These are phyloP conservation scores for Sarcodon sp. DNA, from an alignment of 768 basidiomycete genomes.

Conservation along the genomic window DNA sequence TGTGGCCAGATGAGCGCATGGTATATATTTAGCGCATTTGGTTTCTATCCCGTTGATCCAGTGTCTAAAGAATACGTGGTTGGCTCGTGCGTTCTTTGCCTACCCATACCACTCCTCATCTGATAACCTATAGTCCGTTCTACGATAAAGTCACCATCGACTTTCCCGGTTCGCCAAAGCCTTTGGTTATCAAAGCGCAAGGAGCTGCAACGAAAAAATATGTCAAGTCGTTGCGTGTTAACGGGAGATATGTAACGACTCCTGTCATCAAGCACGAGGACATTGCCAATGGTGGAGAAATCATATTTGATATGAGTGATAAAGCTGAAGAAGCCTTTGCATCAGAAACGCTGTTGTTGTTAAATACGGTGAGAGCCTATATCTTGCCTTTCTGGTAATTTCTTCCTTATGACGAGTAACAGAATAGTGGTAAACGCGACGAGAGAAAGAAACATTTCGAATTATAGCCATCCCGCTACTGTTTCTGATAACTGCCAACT, in stretches of 20 bases:
- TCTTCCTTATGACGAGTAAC: too few relatives aligned
- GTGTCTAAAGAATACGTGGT: conserved; percentile 65
- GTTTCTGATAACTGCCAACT: too few relatives aligned
- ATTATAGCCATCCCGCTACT: too few relatives aligned
- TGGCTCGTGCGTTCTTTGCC: conserved; percentile 39
- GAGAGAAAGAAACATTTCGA: too few relatives aligned
- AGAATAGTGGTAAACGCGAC: too few relatives aligned
- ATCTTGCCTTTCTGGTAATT: too few relatives aligned
- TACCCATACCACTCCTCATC: background rate
- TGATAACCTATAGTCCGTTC: conserved; percentile 24
- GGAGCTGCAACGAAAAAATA: conserved; percentile 51
- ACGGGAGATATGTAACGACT: conserved; percentile 27
- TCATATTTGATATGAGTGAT: conserved; percentile 57
- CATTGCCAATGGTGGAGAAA: conserved; percentile 39
- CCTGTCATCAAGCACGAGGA: conserved; percentile 52
- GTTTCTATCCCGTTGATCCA: conserved; percentile 80
- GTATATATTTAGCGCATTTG: conserved; percentile 75
- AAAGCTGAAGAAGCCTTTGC: conserved; percentile 29
- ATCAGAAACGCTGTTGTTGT: conserved; percentile 10
- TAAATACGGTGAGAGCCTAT: too few relatives aligned
- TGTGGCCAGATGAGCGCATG: conserved; percentile 89
- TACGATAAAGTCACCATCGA: conserved; percentile 41
- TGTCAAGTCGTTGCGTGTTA: conserved; percentile 43
- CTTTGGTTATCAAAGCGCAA: conserved; percentile 37
- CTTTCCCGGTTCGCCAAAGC: conserved; percentile 27